Conservation (phyloP, 352 stramenopile genomes). For the Phytophthora vignae region DNA sequence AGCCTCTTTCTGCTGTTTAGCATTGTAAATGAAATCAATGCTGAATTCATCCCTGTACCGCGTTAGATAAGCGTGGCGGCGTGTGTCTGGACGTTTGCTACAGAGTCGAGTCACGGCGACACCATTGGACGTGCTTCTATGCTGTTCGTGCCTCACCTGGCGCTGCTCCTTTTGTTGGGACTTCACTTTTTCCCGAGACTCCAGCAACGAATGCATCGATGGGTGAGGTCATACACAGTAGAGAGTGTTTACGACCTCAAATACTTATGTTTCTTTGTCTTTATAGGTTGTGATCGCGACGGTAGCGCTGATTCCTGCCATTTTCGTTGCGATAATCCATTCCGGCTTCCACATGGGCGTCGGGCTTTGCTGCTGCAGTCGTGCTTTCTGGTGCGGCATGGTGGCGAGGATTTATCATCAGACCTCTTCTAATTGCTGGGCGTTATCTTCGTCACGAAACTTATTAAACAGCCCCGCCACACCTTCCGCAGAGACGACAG, state of each 20-base stretch:
- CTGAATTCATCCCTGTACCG: neutral
- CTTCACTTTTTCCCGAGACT: neutral
- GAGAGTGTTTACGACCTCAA: neutral
- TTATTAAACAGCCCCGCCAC: neutral
- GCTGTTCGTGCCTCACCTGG: neutral
- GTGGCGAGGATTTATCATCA: no score
- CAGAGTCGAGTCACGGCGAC: neutral
- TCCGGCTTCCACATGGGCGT: slow-evolving; percentile 35
- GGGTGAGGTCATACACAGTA: neutral
- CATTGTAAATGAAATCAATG: neutral
- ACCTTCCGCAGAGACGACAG: neutral
- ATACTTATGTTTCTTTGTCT: neutral
- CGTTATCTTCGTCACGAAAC: no score
- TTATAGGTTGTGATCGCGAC: slow-evolving; percentile 7
- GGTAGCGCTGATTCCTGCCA: slow-evolving; percentile 10
- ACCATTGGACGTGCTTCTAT: neutral
- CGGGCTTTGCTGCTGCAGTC: slow-evolving; percentile 37
- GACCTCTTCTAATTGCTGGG: no score
- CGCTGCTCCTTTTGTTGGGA: neutral
- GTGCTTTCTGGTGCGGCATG: neutral
- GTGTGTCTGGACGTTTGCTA: neutral
- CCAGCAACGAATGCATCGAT: neutral
- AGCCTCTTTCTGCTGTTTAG: no score
- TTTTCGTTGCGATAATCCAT: slow-evolving; percentile 11
- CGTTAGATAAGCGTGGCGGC: neutral